These are phyloP conservation scores for Amyloporia xantha DNA, from an alignment of 768 basidiomycete genomes.

Conservation along the genomic window DNA sequence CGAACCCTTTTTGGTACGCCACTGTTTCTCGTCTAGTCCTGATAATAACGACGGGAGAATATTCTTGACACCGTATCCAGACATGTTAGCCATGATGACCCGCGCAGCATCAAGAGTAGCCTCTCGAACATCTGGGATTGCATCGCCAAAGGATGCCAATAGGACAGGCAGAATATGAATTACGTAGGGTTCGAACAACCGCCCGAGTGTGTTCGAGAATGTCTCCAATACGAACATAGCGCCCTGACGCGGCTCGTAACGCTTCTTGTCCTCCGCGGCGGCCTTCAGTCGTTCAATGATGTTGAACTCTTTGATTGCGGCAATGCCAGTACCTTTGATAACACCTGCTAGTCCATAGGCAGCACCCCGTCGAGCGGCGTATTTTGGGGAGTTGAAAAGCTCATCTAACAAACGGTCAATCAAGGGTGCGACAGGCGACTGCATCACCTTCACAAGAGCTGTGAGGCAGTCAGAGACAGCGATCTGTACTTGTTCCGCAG, in stretches of 20 bases:
- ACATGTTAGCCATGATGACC: slow-evolving; percentile 93
- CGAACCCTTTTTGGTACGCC: slow-evolving; percentile 96
- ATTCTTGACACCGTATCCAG: slow-evolving; percentile 92
- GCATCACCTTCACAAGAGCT: slow-evolving; percentile 72
- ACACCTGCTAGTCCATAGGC: slow-evolving; percentile 94
- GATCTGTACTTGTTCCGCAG: slow-evolving; percentile 92
- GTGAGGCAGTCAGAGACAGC: slow-evolving; percentile 95
- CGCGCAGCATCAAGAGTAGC: slow-evolving; percentile 88
- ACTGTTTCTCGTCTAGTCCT: slow-evolving; percentile 95
- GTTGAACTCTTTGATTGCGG: slow-evolving; percentile 77
- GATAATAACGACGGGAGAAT: slow-evolving; percentile 85
- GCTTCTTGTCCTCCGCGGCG: slow-evolving; percentile 86
- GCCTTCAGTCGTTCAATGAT: slow-evolving; percentile 66
- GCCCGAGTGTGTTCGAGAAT: slow-evolving; percentile 76
- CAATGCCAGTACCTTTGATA: slow-evolving; percentile 85
- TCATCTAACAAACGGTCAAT: slow-evolving; percentile 73
- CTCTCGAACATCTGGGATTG: slow-evolving; percentile 82
- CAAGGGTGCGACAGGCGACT: slow-evolving; percentile 50
- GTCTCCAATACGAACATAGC: slow-evolving; percentile 95
- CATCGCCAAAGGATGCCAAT: slow-evolving; percentile 81
- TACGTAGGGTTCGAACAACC: slow-evolving; percentile 92
- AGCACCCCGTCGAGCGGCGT: slow-evolving; percentile 92
- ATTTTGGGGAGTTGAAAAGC: slow-evolving; percentile 74
- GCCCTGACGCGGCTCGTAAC: slow-evolving; percentile 82
- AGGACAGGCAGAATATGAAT: slow-evolving; percentile 78